A percentile compares a stretch with the other conserved stretches of the same genome.
These are phyloP conservation scores for Croton setiger DNA, from an alignment of 441 rosid genomes.

Conservation along the genomic window DNA sequence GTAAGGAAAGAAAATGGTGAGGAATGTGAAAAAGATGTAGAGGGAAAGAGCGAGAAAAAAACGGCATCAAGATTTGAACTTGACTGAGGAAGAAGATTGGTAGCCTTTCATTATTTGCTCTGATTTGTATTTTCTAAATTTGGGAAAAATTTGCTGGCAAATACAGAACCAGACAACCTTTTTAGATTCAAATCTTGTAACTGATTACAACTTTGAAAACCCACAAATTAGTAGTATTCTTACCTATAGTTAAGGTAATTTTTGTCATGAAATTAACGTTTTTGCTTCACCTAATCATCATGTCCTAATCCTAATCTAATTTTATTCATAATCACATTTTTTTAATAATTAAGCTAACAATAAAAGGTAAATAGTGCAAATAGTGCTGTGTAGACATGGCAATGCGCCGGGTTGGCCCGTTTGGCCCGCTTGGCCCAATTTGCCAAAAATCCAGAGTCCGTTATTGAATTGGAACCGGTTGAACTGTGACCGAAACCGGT, in stretches of 20 bases:
- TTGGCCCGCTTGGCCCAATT: too few species aligned
- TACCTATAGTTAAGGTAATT: not conserved
- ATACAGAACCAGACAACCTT: not conserved
- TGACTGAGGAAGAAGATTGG: not conserved
- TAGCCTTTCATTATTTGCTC: slow-evolving; percentile 19
- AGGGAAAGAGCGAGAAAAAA: slow-evolving; percentile 3
- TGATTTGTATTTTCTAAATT: slow-evolving; percentile 18
- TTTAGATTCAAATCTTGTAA: slow-evolving; percentile 3
- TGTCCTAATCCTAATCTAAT: not conserved
- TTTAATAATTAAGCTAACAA: too few species aligned
- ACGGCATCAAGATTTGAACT: slow-evolving; percentile 10
- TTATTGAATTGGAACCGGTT: too few species aligned
- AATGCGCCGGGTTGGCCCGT: too few species aligned
- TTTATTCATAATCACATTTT: not conserved
- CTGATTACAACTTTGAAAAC: slow-evolving; percentile 12
- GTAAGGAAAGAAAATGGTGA: not conserved
- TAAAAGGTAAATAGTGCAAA: too few species aligned
- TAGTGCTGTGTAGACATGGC: too few species aligned
- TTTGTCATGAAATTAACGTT: not conserved
- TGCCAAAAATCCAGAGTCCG: too few species aligned
- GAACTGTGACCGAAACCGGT: too few species aligned
- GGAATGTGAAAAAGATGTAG: not conserved
- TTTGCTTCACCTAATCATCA: not conserved
- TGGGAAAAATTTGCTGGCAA: slow-evolving; percentile 6
- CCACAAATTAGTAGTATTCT: slow-evolving; percentile 7